Evolutionary conservation across 768 basidiomycete genomes (phyloP), one percentile per base, ranked within the genome.

Genomic region (Exidia glandulosa): DNA sequence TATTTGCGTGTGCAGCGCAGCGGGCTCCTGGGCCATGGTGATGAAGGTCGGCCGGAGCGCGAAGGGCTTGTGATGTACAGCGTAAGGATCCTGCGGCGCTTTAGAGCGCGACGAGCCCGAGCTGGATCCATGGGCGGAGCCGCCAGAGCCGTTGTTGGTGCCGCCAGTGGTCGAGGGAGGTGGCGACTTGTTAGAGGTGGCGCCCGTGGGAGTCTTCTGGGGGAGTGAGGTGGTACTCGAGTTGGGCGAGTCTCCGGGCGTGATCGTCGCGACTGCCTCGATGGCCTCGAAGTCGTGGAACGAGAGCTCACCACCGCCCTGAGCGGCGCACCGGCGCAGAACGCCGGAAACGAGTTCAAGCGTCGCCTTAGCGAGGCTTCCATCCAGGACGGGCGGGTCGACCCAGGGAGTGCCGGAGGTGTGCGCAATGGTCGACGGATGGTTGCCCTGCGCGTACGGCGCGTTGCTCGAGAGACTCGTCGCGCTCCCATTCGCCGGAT

Each of bases 321-420:
- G 71, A 33, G 79, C 74, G 0, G 82, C 76, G 0, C 86, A 85
- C 68, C 89, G 85, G 19, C 89, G 81, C 41, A 92, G 79, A 69
- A 88, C 89, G n/a, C 86, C 72, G 19, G 90, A 80, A 81, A 94
- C 85, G 52, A 93, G 85, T 68, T 83, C 85, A 57, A 94, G 75
- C 47, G 91, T 78, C 69, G 91, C 90, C 68, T 80, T 83, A 27
- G 89, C 90, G 64, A 90, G 86, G 36, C 79, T 77, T 61, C 94
- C 93, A 62, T 94, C 89, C 37, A 95, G 76, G 1, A 88, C 82
- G 3, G 82, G 76, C 19, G 85, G 81, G 64, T 91, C 90, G 27
- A 80, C 72, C 74, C 78, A 81, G n/a, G 73, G 67, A 30, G 76
- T 70, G 50, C 25, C 50, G 25, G 50, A 27, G 50, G 25, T 31